Conservation (phyloP, 495 filamentous ascomycete genomes). For the Aspergillus ostianus region DNA sequence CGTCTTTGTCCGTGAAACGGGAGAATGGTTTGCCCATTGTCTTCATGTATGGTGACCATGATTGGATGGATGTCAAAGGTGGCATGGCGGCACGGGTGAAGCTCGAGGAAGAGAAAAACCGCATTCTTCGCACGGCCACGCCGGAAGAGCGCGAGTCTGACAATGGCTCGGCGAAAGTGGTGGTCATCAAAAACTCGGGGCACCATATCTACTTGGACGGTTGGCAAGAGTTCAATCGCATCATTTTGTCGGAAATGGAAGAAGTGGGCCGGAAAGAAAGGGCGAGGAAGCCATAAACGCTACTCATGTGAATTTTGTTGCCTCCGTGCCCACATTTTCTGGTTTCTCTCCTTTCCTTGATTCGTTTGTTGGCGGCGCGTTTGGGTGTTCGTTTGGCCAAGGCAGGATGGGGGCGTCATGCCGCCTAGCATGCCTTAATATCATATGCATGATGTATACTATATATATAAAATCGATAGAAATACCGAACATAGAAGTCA, state of each 20-base stretch:
- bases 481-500: background rate
- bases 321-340: background rate
- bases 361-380: background rate
- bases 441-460: background rate
- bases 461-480: background rate
- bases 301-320: background rate
- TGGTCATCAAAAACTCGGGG: constrained; percentile 76
- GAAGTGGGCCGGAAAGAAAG: constrained; percentile 57
- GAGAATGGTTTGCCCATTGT: constrained; percentile 83
- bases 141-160: constrained; percentile 69
- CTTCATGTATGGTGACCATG: constrained; percentile 93
- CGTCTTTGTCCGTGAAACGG: constrained; percentile 28
- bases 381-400: background rate
- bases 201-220: constrained; percentile 91
- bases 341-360: background rate
- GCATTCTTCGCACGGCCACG: constrained; percentile 55
- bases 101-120: constrained; percentile 64
- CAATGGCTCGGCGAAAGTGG: constrained; percentile 79
- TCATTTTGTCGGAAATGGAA: constrained; percentile 63
- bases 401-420: background rate
- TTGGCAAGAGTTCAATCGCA: constrained; percentile 81
- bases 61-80: constrained; percentile 96
- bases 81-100: constrained; percentile 80
- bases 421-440: background rate
- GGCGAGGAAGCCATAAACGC: constrained; percentile 14